Evolutionary conservation across 257 asterid species (phyloP), one percentile per base, ranked within the genome.

Genomic region (Ehretia macrophylla): DNA sequence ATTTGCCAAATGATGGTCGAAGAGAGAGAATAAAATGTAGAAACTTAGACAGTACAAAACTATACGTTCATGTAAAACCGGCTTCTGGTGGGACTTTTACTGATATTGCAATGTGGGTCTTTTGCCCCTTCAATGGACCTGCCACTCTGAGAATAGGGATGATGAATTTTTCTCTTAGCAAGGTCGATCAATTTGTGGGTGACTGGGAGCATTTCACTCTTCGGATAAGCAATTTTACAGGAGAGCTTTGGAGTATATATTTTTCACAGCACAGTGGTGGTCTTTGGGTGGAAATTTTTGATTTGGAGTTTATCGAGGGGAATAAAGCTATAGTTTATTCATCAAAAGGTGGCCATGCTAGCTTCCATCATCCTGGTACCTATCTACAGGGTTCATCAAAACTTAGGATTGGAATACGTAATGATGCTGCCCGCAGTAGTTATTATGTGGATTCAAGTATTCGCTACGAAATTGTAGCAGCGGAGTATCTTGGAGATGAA

Each of bases 181-280:
- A 84, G 69, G 72, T 88, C 14, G 99, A 97, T 21, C 91, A 76
- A 72, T 97, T 88, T 69, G 91, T 88, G 17, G 96, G 97, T 13
- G 99, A 92, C 40, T 92, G 99, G 99, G 99, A 92, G 71, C 99
- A 92, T 64, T 83, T 86, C 71, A 88, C 99, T 44, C 88, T 92
- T 61, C 80, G 96, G 60, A 62, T 92, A n/a, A 83, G 89, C 72
- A 92, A 92, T 74, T 92, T 80, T 82, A 77, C 87, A 0, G 97
- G 97, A 22, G 99, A 88, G 79, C 88, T 92, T 12, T 83, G 90
- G 90, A 75, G 91, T 48, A 59, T 88, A 56, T 92, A 88, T 72
- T 92, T 84, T 69, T 92, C 99, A 0, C 99, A 92, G 76, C 97
- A 88, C 60, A 92, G 99, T 65, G 99, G 97, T 11, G 97, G 99